These are phyloP conservation scores for Russula griseocarnosa DNA, from an alignment of 768 basidiomycete genomes.

Conservation along the genomic window DNA sequence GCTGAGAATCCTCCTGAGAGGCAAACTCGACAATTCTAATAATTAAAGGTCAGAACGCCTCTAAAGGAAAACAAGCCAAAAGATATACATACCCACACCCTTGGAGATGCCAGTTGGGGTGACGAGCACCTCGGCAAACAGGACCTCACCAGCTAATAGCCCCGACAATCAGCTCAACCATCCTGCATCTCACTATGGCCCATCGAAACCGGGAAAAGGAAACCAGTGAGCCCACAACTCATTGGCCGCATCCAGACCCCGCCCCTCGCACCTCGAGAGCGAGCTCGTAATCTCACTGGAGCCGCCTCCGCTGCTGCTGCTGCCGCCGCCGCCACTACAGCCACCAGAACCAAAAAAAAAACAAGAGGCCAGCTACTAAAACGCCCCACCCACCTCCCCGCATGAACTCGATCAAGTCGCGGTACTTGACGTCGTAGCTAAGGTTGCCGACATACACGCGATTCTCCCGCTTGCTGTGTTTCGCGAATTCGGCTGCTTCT, in stretches of 20 bases:
- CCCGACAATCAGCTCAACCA: constrained; percentile 76
- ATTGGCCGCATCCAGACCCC: constrained; percentile 7
- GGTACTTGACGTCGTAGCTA: constrained; percentile 97
- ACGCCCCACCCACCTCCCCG: constrained; percentile 98
- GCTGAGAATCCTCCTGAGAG: constrained; percentile 83
- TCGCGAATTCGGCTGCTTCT: constrained; percentile 93
- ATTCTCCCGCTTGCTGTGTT: constrained; percentile 96
- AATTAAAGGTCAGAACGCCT: constrained; percentile 24
- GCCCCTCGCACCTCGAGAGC: too few species aligned
- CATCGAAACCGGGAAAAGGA: constrained; percentile 37
- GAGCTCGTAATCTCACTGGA: too few species aligned
- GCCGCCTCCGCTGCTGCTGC: background rate
- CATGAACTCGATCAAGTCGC: constrained; percentile 99
- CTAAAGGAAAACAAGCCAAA: background rate
- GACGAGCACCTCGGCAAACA: constrained; percentile 98
- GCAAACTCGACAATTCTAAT: constrained; percentile 91
- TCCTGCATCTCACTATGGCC: constrained; percentile 66
- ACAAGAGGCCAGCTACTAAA: constrained; percentile 52
- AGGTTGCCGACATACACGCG: constrained; percentile 98
- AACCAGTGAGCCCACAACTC: constrained; percentile 21
- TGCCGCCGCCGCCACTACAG: constrained; percentile 20
- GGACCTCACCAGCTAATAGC: constrained; percentile 97
- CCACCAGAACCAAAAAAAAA: constrained; percentile 24
- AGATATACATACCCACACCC: constrained; percentile 83
- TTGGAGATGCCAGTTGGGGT: constrained; percentile 97